Evolutionary conservation across 805 yeast genomes (phyloP), one percentile per base, ranked within the genome.

Genomic region (Saturnispora bothae): DNA sequence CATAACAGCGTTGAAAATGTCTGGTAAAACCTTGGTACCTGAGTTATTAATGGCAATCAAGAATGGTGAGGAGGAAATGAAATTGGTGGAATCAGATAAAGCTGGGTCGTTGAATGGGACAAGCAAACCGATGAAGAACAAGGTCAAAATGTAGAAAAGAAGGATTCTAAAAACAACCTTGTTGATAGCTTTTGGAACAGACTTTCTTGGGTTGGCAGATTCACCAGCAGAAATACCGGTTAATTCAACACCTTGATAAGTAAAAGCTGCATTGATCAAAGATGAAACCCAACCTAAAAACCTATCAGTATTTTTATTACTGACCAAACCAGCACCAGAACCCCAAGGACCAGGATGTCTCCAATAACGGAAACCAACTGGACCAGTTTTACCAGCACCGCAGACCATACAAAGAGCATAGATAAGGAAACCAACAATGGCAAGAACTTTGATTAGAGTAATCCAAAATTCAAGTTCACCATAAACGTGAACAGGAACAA

Each of bases 391-490:
- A 50, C 83, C 82, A 10, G 79, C 85, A 60, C 85, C 86, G 56
- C 83, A 76, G 18, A 78, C 84, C 77, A 79, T 78, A 56, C 73
- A 67, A 39, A 79, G 59, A 23, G 77, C 75, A 50, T 78, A 78
- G 29, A 80, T 56, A 40, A 79, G 54, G 68, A 79, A 79, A n/a
- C 85, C 88, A 12, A 75, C 56, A 36, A 80, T 74, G 33, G 86
- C 83, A 28, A 78, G 43, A 28, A 80, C 79, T 53, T 80, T 80
- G 40, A 78, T 56, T 43, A 69, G 61, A 5, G 85, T 80, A 40
- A 79, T 63, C 83, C 86, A 79, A 50, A 80, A 80, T 52, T 80
- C 88, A 45, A 78, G 53, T 54, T 80, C 88, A 53, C 89, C 89
- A 50, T 78, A 80, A 49, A 57, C 73, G 47, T 65, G 69, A 25